Percentiles rank a stretch among this genome's conserved stretches.
Evolutionary conservation across 2,329 filamentous ascomycete species (phyloP).

Genomic region (Pestalotiopsis sp.): DNA sequence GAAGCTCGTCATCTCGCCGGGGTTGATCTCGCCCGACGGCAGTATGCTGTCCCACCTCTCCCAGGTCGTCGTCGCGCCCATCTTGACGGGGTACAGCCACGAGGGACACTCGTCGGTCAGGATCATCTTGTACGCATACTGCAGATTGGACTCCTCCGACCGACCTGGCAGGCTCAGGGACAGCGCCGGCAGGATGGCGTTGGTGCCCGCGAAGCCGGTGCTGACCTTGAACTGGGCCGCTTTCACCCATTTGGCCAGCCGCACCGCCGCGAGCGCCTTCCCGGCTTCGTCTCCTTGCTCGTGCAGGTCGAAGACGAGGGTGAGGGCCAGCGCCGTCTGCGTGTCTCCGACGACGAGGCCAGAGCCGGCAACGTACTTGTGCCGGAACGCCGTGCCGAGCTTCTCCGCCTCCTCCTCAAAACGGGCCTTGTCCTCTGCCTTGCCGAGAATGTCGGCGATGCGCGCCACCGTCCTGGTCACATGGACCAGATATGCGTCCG

Average conservation of each 20-base stretch:
- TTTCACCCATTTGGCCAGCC: slow-evolving; percentile 16
- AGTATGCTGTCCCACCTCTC: slow-evolving; percentile 41
- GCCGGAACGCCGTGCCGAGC: not conserved
- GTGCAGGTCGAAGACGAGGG: slow-evolving; percentile 20
- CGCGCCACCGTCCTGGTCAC: slow-evolving; percentile 1
- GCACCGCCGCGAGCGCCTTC: not conserved
- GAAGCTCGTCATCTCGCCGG: slow-evolving; percentile 39
- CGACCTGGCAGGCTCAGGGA: not conserved
- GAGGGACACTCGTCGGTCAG: slow-evolving; percentile 33
- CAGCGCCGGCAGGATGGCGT: slow-evolving; percentile 17
- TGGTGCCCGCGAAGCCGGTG: slow-evolving; percentile 28
- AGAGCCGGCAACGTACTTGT: slow-evolving; percentile 19
- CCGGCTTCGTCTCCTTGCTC: not conserved
- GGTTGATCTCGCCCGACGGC: slow-evolving; percentile 34
- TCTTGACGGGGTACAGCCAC: slow-evolving; percentile 39
- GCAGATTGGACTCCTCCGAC: not conserved
- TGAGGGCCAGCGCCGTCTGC: slow-evolving; percentile 23
- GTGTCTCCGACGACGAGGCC: slow-evolving; percentile 21
- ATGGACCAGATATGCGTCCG: slow-evolving; percentile 38
- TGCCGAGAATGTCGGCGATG: not conserved
- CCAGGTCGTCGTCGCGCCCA: slow-evolving; percentile 40
- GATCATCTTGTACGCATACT: slow-evolving; percentile 35
- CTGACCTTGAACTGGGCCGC: slow-evolving; percentile 17
- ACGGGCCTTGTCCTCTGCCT: not conserved
- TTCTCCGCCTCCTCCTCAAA: not conserved